Conservation (phyloP, 2,329 filamentous ascomycete genomes). For the Parasarocladium wereldwijsianum region DNA sequence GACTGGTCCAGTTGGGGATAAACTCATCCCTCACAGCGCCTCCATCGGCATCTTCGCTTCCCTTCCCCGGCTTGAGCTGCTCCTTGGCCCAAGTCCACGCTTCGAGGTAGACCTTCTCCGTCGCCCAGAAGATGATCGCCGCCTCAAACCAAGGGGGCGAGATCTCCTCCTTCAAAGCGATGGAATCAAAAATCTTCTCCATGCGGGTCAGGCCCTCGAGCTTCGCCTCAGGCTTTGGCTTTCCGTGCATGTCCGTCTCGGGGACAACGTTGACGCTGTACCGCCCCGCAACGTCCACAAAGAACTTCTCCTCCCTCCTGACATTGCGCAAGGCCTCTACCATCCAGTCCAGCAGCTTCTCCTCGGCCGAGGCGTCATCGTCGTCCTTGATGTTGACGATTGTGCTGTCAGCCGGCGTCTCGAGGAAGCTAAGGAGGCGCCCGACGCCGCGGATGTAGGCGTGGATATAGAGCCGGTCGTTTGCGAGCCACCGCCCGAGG, state of each 20-base stretch:
- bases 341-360: conserved; percentile 43
- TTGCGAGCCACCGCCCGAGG: conserved; percentile 53
- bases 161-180: conserved; percentile 27
- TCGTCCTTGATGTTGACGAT: neutral
- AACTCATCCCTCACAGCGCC: conserved; percentile 49
- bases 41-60: conserved; percentile 41
- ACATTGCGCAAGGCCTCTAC: conserved; percentile 52
- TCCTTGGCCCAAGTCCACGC: conserved; percentile 39
- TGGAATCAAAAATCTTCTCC: conserved; percentile 36
- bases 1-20: conserved; percentile 54
- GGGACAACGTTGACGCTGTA: conserved; percentile 40
- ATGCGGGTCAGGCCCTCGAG: conserved; percentile 23
- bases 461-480: conserved; percentile 58
- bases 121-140: conserved; percentile 63
- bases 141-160: conserved; percentile 44
- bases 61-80: conserved; percentile 14
- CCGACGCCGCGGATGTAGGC: conserved; percentile 55
- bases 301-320: conserved; percentile 51
- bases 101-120: conserved; percentile 49
- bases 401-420: neutral
- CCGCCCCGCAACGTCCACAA: conserved; percentile 45
- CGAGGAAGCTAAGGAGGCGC: conserved; percentile 32
- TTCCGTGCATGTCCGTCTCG: conserved; percentile 8
- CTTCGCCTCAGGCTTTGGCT: conserved; percentile 16
- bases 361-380: neutral